Conservation (phyloP, 2,329 filamentous ascomycete genomes). For the Penicillium sp. region DNA sequence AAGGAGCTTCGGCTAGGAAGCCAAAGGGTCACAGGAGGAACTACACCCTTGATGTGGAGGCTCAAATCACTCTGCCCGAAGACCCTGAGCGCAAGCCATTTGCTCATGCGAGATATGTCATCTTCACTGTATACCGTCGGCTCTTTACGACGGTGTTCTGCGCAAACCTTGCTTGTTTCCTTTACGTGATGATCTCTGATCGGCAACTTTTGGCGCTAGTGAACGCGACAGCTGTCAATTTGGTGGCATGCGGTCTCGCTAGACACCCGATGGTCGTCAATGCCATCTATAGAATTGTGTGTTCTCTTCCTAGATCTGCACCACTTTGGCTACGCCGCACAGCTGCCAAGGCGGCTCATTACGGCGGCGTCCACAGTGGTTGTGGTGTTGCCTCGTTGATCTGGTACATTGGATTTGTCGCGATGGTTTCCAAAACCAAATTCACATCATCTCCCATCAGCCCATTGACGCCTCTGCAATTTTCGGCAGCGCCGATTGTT, state of each 20-base stretch:
- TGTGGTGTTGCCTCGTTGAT: constrained; percentile 49
- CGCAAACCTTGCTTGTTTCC: constrained; percentile 40
- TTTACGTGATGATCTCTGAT: constrained; percentile 37
- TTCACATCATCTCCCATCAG: constrained; percentile 22
- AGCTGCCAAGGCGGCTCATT: constrained; percentile 54
- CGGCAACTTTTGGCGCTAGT: constrained; percentile 39
- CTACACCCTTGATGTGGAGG: constrained; percentile 11
- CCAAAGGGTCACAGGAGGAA: constrained; percentile 1
- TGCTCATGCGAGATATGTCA: constrained; percentile 12
- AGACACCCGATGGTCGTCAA: constrained; percentile 57
- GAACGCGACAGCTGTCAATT: constrained; percentile 47
- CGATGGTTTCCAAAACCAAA: constrained; percentile 31
- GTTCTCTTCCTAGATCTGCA: constrained; percentile 45
- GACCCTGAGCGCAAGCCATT: constrained; percentile 13
- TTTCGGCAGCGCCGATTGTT: constrained; percentile 45
- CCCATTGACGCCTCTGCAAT: constrained; percentile 8
- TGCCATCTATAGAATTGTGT: constrained; percentile 48
- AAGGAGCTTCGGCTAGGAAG: background rate
- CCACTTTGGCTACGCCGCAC: constrained; percentile 48
- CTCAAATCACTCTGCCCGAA: constrained; percentile 4
- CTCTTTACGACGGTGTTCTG: constrained; percentile 44
- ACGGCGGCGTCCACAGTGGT: constrained; percentile 56
- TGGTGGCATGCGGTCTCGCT: constrained; percentile 49
- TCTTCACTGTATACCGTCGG: constrained; percentile 39
- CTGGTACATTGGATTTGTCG: constrained; percentile 46